Evolutionary conservation across 352 stramenopile genomes (phyloP), one percentile per base, ranked within the genome.

Genomic region (Phytophthora tubulina): DNA sequence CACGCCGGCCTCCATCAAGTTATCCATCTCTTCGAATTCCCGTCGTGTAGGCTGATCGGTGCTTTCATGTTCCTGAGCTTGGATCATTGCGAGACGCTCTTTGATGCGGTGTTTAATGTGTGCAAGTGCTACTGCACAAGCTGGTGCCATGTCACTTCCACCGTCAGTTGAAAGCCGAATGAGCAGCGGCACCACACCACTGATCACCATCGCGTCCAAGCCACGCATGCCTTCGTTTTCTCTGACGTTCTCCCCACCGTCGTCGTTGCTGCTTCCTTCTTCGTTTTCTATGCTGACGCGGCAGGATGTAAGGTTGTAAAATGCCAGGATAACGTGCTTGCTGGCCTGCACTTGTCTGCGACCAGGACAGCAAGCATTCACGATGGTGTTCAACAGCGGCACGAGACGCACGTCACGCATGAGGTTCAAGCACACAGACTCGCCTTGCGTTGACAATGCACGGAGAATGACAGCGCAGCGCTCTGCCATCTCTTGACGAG

Each of bases 61-160:
- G 6, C 57, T 30, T 6, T 66, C 46, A 33, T 13, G 44, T 58
- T 54, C 61, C 17, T 85, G 80, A 9, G 32, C 59, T 58, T 75
- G 66, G 14, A 50, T 52, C n/a, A 68, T 21, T 0, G 71, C 52
- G 0, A 76, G 21, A 33, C 76, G 76, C 63, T 94, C 76, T 31
- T 91, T 90, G 27, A 85, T 76, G 13, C 82, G 79, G 63, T 93
- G 81, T 39, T 95, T 94, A 61, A 95, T 91, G 71, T 94, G 88
- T 15, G 85, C 86, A 14, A 95, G 70, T 9, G 85, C 74, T 31
- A 93, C 89, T 3, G 86, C 88, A 51, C 86, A 94, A 6, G 85
- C 73, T 3, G 84, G 88, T 3, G 85, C 79, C 69, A 93, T 86
- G n/a, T 95, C 88, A 6, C 58, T 30, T 1, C 84, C 81, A 1